Base-by-base conservation (phyloP, 129 eudicot species). In the Cynara cardunculus region DNA sequence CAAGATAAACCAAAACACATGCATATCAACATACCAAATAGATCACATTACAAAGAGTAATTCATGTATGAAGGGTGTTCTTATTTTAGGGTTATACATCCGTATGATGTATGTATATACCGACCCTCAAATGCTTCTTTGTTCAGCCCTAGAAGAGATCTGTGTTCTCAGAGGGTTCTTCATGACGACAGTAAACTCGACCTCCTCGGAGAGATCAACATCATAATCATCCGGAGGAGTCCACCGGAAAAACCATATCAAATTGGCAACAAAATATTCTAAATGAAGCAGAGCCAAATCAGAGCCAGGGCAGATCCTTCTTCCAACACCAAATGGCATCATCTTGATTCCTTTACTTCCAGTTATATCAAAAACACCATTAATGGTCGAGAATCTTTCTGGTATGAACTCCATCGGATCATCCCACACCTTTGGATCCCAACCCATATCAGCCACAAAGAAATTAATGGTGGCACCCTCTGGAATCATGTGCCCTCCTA, bases 321-420 rank as follows among this genome's bases (percentile, higher is more conserved):
- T 86, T 12, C 97, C 94, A 0, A 83, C 92, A 77, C 97, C 93
- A 74, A 91, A 91, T 0, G 94, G 97, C 89, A 89, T 91, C 97
- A 89, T 89, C 64, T 86, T 91, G 2, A 88, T 86, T 83, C 87
- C 94, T 81, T 73, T 82, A 16, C 83, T 89, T 34, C 97, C 87
- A 1, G 32, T 88, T 80, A 91, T 34, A 76, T 91, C 97, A 81
- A 89, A 89, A 78, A 69, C 62, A 21, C 59, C 53, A 4, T 61
- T 73, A 37, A 34, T 49, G 49, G 0, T 73, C 78, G 87, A 31
- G 73, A 91, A 91, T 79, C 92, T 88, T 76, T 89, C 94, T 0
- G 94, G 97, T 69, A 69, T 84, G 16, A 91, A 91, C 82, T 87
- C 87, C 89, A 86, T 75, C 0, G 94, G 94, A 28, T 91, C 87